Evolutionary conservation across 2,329 filamentous ascomycete species (phyloP).

Genomic region (Bipolaris zeicola): DNA sequence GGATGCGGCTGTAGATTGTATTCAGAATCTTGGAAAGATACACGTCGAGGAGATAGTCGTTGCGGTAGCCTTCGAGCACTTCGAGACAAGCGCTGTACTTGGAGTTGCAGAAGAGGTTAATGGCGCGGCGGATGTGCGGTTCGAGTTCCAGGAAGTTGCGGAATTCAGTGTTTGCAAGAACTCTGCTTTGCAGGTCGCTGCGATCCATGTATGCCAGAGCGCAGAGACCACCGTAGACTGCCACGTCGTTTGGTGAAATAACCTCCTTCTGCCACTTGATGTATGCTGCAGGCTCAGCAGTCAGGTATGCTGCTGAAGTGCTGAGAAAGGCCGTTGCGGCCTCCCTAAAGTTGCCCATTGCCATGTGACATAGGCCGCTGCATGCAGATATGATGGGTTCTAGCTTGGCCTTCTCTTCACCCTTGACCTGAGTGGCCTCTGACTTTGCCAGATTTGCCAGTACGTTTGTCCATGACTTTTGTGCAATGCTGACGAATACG

Average conservation of each 20-base stretch:
- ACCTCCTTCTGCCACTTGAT: conserved; percentile 70
- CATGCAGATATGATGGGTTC: conserved; percentile 69
- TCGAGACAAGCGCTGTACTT: conserved; percentile 85
- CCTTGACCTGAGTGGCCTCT: conserved; percentile 58
- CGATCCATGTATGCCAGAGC: conserved; percentile 90
- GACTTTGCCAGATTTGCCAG: conserved; percentile 64
- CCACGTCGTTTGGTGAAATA: conserved; percentile 83
- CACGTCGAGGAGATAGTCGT: conserved; percentile 89
- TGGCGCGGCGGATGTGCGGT: conserved; percentile 89
- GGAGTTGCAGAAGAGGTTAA: conserved; percentile 85
- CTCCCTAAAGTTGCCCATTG: conserved; percentile 62
- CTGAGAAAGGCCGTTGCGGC: conserved; percentile 75
- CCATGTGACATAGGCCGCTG: conserved; percentile 66
- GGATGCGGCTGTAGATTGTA: conserved; percentile 73
- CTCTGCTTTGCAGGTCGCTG: conserved; percentile 71
- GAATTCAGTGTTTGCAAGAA: conserved; percentile 86
- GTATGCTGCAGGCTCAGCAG: conserved; percentile 51
- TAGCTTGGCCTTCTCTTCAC: conserved; percentile 63
- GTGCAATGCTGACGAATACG: conserved; percentile 75
- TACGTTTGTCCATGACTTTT: conserved; percentile 76
- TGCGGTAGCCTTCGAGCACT: conserved; percentile 78
- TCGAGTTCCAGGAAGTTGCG: conserved; percentile 89
- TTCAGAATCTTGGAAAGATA: conserved; percentile 78
- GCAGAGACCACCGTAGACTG: conserved; percentile 87
- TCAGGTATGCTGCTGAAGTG: conserved; percentile 59